Evolutionary conservation across 2,329 filamentous ascomycete species (phyloP).

Genomic region (Fusarium multiceps): DNA sequence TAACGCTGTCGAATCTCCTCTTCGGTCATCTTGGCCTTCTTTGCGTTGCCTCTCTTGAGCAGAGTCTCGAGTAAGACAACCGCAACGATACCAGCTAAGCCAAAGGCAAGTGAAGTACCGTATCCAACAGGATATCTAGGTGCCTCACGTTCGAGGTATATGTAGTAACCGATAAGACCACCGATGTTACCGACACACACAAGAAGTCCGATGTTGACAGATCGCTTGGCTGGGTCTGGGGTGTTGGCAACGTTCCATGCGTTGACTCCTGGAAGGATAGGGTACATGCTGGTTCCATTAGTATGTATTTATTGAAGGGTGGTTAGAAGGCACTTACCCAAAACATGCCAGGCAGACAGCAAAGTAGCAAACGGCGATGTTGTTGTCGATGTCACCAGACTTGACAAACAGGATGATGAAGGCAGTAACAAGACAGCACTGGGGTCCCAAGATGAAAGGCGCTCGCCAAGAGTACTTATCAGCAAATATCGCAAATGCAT

Average conservation of each 20-base stretch:
- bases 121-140: constrained; percentile 14
- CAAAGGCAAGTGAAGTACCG: constrained; percentile 17
- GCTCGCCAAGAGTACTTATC: constrained; percentile 22
- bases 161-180: constrained; percentile 16
- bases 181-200: constrained; percentile 51
- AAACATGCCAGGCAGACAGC: constrained; percentile 21
- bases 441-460: constrained; percentile 15
- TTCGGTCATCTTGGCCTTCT: constrained; percentile 12
- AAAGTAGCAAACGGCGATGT: constrained; percentile 19
- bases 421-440: constrained; percentile 13
- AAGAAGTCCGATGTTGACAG: constrained; percentile 55
- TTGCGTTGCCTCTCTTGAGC: constrained; percentile 11
- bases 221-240: constrained; percentile 53
- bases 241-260: constrained; percentile 57
- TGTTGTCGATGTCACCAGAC: constrained; percentile 7
- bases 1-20: constrained; percentile 7
- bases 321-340: neutral
- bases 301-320: rapidly evolving
- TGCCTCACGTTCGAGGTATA: constrained; percentile 18
- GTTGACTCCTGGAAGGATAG: constrained; percentile 55
- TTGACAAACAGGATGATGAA: constrained; percentile 21
- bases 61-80: constrained; percentile 8
- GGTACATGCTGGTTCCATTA: constrained; percentile 45
- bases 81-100: constrained; percentile 12
- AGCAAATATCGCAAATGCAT: constrained; percentile 16